Evolutionary conservation across 2,329 filamentous ascomycete genomes (phyloP).

Genomic region (Arthrobotrys musiformis): DNA sequence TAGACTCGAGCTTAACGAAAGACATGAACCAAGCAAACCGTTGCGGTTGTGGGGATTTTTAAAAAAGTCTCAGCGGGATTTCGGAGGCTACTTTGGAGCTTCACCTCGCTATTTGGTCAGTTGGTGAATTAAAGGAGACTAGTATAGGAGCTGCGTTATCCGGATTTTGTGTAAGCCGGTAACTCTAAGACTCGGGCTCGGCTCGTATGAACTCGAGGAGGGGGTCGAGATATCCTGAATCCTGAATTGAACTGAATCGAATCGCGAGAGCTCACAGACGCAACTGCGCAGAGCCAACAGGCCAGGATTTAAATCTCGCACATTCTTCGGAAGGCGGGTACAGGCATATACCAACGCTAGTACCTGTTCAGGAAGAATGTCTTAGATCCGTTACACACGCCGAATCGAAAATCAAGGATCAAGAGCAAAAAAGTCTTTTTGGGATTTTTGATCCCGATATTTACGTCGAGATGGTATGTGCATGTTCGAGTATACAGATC

Average conservation of each 20-base stretch:
- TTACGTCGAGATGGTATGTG: not conserved
- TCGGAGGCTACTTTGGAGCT: not conserved
- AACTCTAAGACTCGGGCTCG: not conserved
- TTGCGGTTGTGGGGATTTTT: not conserved
- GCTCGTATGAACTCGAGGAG: not conserved
- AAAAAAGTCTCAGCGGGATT: conserved; percentile 6
- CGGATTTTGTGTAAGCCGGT: not conserved
- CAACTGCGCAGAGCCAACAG: not conserved
- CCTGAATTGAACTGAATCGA: too few relatives aligned
- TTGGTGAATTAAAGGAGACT: too few relatives aligned
- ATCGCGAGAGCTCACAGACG: not conserved
- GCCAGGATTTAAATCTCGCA: conserved; percentile 14
- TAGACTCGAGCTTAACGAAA: not conserved
- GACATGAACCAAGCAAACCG: not conserved
- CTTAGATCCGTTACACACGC: conserved; percentile 29
- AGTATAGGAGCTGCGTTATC: too few relatives aligned
- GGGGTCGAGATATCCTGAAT: not conserved
- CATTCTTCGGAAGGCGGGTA: conserved; percentile 1
- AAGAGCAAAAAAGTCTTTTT: not conserved
- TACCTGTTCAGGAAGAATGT: not conserved
- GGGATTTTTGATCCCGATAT: not conserved
- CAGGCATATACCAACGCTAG: not conserved
- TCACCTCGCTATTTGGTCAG: not conserved
- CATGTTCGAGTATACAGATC: not conserved
- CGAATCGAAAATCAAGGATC: not conserved